Base-by-base conservation (phyloP, 2,329 filamentous ascomycete species). In the Fusarium sp. region DNA sequence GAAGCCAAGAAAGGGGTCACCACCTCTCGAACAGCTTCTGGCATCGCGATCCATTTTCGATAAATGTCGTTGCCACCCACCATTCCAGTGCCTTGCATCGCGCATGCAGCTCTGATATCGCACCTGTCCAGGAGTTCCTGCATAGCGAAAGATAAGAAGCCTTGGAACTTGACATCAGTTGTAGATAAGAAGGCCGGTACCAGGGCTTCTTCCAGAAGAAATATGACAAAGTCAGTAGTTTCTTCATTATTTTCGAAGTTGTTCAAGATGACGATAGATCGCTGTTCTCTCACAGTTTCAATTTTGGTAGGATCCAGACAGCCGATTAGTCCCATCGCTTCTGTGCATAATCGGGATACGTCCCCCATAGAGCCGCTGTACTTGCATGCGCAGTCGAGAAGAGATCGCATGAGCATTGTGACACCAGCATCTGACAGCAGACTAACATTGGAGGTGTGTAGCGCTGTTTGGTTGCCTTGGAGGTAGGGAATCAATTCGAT, bases 121-220 rank as follows among this genome's bases (percentile, higher is more conserved):
- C 91, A 92, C 65, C 89, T 87, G 40, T 89, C 88, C 4, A 98
- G 83, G 36, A 98, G 83, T 70, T 96, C 90, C 75, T 99, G 95
- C 88, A 99, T 97, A 2, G 90, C 91, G 76, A 91, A 99, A 2
- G 94, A 94, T 15, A 99, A 82, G 72, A 96, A 97, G 0, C 93
- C 93, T 75, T 98, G 95, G 6, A 93, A 84, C 64, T 88, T 89
- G 3, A 93, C 91, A 73, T 97, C 96, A 0, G 91, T 95, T 2
- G 92, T 91, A 1, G 94, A 96, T 39, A 96, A 81, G 72, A 99
- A 99, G 1, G 93, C 90, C 59, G 93, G 93, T 25, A 98, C 92
- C 10, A 99, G 80, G 7, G 97, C 90, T 72, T 96, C 85, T 70
- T 97, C 90, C 13, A 99, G 82, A 42, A 97, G 83, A 70, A 93